Percentiles rank a stretch among this genome's conserved stretches.
Conservation (phyloP, 176 grass and related monocot species). For the Puya raimondii region DNA sequence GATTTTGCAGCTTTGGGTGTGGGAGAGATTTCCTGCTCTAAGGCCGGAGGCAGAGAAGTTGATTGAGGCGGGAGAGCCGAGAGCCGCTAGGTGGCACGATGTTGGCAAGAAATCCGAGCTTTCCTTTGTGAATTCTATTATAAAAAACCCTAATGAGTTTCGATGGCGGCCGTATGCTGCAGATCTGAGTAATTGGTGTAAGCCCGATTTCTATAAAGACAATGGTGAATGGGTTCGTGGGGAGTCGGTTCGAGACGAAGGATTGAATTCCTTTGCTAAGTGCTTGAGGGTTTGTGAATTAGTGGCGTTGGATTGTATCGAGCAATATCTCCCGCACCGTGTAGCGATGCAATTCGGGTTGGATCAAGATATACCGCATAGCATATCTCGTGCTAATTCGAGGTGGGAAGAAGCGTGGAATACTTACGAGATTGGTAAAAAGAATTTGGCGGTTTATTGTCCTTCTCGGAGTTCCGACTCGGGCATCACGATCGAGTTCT, state of each 20-base stretch:
- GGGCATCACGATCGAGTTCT: slow-evolving; percentile 37
- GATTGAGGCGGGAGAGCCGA: slow-evolving; percentile 30
- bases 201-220: slow-evolving; percentile 13
- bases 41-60: slow-evolving; percentile 35
- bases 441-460: slow-evolving; percentile 55
- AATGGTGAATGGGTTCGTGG: slow-evolving; percentile 37
- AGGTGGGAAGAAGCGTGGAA: slow-evolving; percentile 57
- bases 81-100: slow-evolving; percentile 73
- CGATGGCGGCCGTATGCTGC: slow-evolving; percentile 46
- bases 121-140: slow-evolving; percentile 22
- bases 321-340: slow-evolving; percentile 82
- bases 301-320: slow-evolving; percentile 66
- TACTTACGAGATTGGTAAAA: slow-evolving; percentile 56
- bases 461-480: slow-evolving; percentile 45
- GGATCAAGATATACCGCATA: slow-evolving; percentile 72
- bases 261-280: slow-evolving; percentile 44
- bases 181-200: slow-evolving; percentile 28
- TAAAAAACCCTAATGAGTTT: slow-evolving; percentile 32
- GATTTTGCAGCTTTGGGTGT: slow-evolving; percentile 70
- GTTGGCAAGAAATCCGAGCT: slow-evolving; percentile 43
- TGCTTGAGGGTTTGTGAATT: slow-evolving; percentile 61
- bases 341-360: slow-evolving; percentile 93
- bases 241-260: slow-evolving; percentile 28
- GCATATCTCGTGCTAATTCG: slow-evolving; percentile 40
- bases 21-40: slow-evolving; percentile 67